A percentile compares a stretch with the other conserved stretches of the same genome.
These are phyloP conservation scores for Arachis monticola DNA, from an alignment of 331 rosid genomes.

Conservation along the genomic window DNA sequence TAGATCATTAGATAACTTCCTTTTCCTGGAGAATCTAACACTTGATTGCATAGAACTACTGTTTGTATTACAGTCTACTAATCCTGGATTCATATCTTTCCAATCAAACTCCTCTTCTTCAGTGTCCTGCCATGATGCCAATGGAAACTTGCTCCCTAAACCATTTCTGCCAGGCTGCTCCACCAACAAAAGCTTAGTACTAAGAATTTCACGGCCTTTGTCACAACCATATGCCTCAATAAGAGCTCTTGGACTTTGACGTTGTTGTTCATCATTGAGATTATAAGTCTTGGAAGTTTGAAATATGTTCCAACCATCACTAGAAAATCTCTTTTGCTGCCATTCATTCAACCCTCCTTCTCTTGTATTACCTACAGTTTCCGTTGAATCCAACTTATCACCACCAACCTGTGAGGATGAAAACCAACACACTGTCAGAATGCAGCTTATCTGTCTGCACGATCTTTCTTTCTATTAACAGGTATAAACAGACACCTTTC, in stretches of 20 bases:
- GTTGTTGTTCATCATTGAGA: conserved; percentile 61
- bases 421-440: conserved; percentile 47
- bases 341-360: conserved; percentile 51
- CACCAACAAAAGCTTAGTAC: conserved; percentile 59
- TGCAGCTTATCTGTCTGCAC: conserved; percentile 45
- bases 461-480: conserved; percentile 12
- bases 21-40: conserved; percentile 49
- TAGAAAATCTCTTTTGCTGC: conserved; percentile 61
- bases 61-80: conserved; percentile 61
- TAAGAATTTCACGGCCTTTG: conserved; percentile 57
- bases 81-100: conserved; percentile 85
- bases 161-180: conserved; percentile 60
- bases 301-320: conserved; percentile 48
- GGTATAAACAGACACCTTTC: conserved; percentile 5
- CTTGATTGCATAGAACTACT: conserved; percentile 57
- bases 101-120: conserved; percentile 98
- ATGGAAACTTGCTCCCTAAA: conserved; percentile 55
- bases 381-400: conserved; percentile 58
- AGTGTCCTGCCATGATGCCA: conserved; percentile 86
- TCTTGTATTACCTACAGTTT: conserved; percentile 51
- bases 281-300: too few species aligned
- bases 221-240: conserved; percentile 96
- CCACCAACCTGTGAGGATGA: conserved; percentile 55
- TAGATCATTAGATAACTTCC: conserved; percentile 54
- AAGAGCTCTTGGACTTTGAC: conserved; percentile 77